Evolutionary conservation across 2,329 filamentous ascomycete species (phyloP).

Genomic region (Ceratocystis cacaofunesta): DNA sequence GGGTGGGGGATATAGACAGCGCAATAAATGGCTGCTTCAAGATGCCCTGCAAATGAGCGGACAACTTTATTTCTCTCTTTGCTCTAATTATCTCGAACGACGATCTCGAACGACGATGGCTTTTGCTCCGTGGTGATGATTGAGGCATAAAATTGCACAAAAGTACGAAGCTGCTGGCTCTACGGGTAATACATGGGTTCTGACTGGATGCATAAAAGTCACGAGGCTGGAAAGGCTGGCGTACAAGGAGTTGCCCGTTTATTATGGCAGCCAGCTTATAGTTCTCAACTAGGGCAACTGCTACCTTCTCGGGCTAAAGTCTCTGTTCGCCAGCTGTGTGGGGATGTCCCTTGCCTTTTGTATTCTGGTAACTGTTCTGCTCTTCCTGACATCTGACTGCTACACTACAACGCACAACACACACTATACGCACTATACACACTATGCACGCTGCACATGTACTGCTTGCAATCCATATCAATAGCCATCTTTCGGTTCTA

Average conservation of each 20-base stretch:
- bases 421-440: too few species aligned
- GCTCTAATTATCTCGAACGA: background rate
- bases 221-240: background rate
- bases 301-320: too few species aligned
- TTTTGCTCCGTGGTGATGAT: background rate
- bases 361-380: too few species aligned
- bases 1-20: background rate
- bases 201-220: conserved; percentile 5
- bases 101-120: background rate
- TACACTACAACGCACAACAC: too few species aligned
- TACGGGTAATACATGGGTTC: conserved; percentile 1
- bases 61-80: background rate
- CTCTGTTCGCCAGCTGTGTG: too few species aligned
- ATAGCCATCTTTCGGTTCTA: too few species aligned
- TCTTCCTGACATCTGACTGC: too few species aligned
- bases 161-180: background rate
- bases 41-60: background rate
- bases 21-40: background rate
- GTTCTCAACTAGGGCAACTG: too few species aligned
- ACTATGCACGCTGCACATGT: too few species aligned
- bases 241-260: background rate
- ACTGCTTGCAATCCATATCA: too few species aligned
- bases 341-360: too few species aligned
- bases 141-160: background rate
- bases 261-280: background rate